These are phyloP conservation scores for Sporobolus alterniflorus DNA, from an alignment of 202 grass and related monocot genomes.

Conservation along the genomic window DNA sequence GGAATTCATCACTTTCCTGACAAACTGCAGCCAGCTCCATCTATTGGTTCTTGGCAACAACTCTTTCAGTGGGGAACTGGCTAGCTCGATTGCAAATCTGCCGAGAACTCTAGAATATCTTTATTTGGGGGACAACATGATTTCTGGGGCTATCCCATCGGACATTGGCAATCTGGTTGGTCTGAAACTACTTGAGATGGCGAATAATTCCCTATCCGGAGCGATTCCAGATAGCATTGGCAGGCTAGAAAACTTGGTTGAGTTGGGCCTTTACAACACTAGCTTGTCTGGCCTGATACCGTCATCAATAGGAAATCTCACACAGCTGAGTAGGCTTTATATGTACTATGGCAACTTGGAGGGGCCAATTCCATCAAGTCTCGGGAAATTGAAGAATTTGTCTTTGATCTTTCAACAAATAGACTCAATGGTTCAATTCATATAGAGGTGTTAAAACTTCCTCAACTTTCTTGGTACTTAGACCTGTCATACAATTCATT, in stretches of 20 bases:
- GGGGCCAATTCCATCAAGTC: constrained; percentile 38
- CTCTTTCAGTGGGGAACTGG: constrained; percentile 14
- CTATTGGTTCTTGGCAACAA: not conserved
- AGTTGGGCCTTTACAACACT: constrained; percentile 4
- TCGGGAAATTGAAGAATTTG: constrained; percentile 25
- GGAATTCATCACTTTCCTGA: constrained; percentile 20
- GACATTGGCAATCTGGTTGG: constrained; percentile 29
- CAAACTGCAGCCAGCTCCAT: constrained; percentile 19
- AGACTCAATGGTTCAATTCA: constrained; percentile 33
- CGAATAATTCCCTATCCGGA: not conserved
- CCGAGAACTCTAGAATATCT: constrained; percentile 4
- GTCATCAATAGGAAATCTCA: constrained; percentile 33
- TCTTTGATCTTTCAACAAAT: constrained; percentile 39
- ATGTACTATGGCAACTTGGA: not conserved
- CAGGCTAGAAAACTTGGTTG: constrained; percentile 23
- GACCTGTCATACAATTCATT: constrained; percentile 39
- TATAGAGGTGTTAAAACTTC: not conserved
- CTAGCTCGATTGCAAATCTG: constrained; percentile 2
- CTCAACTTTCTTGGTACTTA: constrained; percentile 3
- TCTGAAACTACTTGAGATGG: not conserved
- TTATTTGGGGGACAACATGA: constrained; percentile 27
- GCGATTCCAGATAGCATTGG: constrained; percentile 25
- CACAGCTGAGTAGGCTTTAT: constrained; percentile 3
- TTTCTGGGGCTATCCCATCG: constrained; percentile 23
- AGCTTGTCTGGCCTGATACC: constrained; percentile 38